These are phyloP conservation scores for Chlamydomonas sp. DNA, from an alignment of 139 green algal species.

Conservation along the genomic window DNA sequence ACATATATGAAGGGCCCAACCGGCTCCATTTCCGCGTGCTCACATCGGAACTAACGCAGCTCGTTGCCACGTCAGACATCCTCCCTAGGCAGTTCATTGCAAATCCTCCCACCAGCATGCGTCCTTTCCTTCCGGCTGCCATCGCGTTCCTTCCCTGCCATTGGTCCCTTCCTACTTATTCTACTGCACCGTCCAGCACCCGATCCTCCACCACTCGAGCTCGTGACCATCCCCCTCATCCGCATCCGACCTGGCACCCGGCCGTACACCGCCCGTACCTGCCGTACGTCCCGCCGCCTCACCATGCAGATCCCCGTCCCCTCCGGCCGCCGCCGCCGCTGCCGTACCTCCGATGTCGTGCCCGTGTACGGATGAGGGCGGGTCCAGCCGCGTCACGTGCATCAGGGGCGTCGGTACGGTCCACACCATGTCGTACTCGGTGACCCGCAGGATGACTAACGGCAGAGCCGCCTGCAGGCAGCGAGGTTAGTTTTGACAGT, in stretches of 20 bases:
- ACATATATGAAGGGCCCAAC: no score
- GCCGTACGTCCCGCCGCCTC: not conserved
- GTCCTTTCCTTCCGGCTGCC: no score
- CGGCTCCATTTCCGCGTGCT: no score
- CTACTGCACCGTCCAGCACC: constrained; percentile 20
- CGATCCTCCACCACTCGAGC: constrained; percentile 32
- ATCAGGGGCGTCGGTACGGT: constrained; percentile 34
- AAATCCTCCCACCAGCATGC: no score
- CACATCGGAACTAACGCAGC: no score
- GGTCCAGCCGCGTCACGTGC: constrained; percentile 4
- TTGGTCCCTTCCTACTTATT: no score
- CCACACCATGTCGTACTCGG: constrained; percentile 37
- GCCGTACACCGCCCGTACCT: not conserved
- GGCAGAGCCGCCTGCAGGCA: constrained; percentile 22
- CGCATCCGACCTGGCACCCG: not conserved
- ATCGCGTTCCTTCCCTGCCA: no score
- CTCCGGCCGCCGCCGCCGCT: not conserved
- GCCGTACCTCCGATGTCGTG: no score
- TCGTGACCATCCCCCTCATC: constrained; percentile 8
- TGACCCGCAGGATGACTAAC: constrained; percentile 23
- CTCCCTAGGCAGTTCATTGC: no score
- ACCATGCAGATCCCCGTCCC: not conserved
- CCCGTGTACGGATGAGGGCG: not conserved
- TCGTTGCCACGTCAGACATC: no score
- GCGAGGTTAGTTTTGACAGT: not conserved